These are phyloP conservation scores for Suillus tomentosus DNA, from an alignment of 768 basidiomycete species.

Conservation along the genomic window DNA sequence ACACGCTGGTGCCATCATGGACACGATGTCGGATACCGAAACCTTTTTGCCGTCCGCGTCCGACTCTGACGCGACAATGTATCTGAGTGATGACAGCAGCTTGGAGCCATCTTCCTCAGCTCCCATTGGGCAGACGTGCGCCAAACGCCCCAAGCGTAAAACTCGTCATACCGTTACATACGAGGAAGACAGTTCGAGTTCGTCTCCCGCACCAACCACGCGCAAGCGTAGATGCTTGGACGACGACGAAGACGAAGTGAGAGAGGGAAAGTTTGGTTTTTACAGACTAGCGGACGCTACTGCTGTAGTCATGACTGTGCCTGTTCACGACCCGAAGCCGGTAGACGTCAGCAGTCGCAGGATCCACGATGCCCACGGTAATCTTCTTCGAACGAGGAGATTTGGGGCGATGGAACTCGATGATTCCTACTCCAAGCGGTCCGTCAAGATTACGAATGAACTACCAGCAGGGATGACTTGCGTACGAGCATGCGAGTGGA, in stretches of 20 bases:
- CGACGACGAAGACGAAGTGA: not conserved
- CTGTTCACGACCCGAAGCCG: not conserved
- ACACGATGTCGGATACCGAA: too few relatives aligned
- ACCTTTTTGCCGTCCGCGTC: not conserved
- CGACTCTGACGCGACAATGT: not conserved
- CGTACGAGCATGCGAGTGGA: not conserved
- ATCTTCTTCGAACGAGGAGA: not conserved
- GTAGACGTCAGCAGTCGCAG: not conserved
- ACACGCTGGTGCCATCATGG: not conserved
- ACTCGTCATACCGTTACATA: too few relatives aligned
- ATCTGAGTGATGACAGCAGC: too few relatives aligned
- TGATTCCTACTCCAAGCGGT: not conserved
- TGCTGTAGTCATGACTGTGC: not conserved
- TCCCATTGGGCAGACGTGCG: too few relatives aligned
- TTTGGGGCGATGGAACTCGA: constrained; percentile 1
- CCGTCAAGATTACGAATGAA: not conserved
- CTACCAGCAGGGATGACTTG: not conserved
- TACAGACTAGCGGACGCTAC: not conserved
- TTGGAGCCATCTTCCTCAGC: not conserved
- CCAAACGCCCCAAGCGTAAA: not conserved
- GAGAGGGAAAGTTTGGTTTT: not conserved
- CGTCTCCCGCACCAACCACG: too few relatives aligned
- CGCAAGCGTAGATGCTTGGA: constrained; percentile 1
- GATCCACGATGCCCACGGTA: not conserved
- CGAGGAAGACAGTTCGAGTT: not conserved